Base-by-base conservation (phyloP, 2,329 filamentous ascomycete species). In the Scedosporium aurantiacum region DNA sequence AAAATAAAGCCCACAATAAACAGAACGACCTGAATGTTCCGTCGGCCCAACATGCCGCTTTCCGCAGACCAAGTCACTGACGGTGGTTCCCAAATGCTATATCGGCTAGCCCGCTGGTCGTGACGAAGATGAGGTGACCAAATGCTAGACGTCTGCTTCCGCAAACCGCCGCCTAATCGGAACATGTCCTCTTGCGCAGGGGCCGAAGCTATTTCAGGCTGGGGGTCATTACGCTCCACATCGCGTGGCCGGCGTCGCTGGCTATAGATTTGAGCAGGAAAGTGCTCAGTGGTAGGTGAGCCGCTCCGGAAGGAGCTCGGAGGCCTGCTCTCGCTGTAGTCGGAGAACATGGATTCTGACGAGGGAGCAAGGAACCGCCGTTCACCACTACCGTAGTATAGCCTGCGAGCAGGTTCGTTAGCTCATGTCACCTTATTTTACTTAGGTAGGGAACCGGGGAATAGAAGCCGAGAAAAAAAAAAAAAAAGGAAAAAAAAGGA, bases 1-100 rank as follows among this genome's bases (percentile, higher is more conserved):
- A 91, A 84, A 56, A 93, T 75, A 68, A 95, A 95, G 25, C 91
- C 91, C 56, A 87, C 50, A 61, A 86, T 83, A 73, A 95, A 95
- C 57, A 90, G 76, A 60, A 88, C 76, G 32, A 93, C 81, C 72
- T 95, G 91, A 56, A 85, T 75, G 68, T 92, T 92, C 64, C 88
- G 82, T 64, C 82, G 82, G 58, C 85, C 86, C 64, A 88, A 79
- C 3, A 83, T 69, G 16, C 82, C 79, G 41, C 81, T 82, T 45
- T 85, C 83, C 2, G 82, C 74, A 8, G 82, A 82, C 73, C 86
- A 88, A 63, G 85, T 83, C 23, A 88, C 75, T 1, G 85, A 86
- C 1, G 90, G 90, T 1, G 90, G 85, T 63, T 86, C 83, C 89
- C 90, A 94, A 16, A 85, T 78, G 68, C 82, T 88, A 66, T 77